Evolutionary conservation across 768 basidiomycete species (phyloP), one percentile per base, ranked within the genome.

Genomic region (Suillus sp.): DNA sequence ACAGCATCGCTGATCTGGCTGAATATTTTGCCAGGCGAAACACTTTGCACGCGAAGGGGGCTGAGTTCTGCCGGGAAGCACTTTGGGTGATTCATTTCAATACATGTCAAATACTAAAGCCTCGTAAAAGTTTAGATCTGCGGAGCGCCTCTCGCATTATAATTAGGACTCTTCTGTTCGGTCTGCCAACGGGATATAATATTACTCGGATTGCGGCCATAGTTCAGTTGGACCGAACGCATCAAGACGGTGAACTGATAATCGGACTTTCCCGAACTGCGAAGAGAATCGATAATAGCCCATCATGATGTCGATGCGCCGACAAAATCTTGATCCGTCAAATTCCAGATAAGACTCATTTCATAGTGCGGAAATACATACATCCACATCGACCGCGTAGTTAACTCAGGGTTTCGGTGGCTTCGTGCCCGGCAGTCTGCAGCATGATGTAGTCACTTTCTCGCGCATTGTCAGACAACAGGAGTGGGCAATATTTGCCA

Each of bases 211-310:
- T 50, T 50, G 25, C 48, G 48, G 48, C 48, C 48, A 53, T 13
- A 53, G 30, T 9, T 50, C 8, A 30, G 16, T 30, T 16, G 27
- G 30, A 10, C 16, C 16, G 48, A 18, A 18, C 27, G 16, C 16
- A 51, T 51, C 10, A 30, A 34, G 32, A 51, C 51, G 51, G 30
- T 53, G 51, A 53, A 53, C 51, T 35, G 18, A 32, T 53, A 51
- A 27, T 25, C 51, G 51, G 51, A 34, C 32, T 53, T 34, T 11
- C 20, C 51, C 51, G 51, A 53, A 34, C 6, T 18, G 51, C 50
- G 27, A 27, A 25, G 16, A 34, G 1, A 34, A 34, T 34, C 32
- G 32, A 34, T 34, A 8, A 34, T 34, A 8, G 32, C 5, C n/a
- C n/a, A n/a, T n/a, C 5, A 38, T 20, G 8, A 18, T 42, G 40